These are phyloP conservation scores for Flammula alnicola DNA, from an alignment of 1,284 basidiomycete species.

Conservation along the genomic window DNA sequence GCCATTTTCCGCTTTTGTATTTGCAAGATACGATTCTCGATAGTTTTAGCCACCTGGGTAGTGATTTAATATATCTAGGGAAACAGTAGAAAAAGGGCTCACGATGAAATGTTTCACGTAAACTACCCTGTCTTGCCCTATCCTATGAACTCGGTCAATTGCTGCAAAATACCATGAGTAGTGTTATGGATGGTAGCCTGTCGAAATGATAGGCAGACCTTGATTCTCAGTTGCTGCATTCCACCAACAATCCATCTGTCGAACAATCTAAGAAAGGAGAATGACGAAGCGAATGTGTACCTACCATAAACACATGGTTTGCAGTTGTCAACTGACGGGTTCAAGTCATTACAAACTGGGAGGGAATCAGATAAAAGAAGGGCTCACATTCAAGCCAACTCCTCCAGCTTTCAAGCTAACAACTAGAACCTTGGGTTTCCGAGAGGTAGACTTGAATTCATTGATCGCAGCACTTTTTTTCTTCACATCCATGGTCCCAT, in stretches of 20 bases:
- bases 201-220: constrained; percentile 49
- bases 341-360: constrained; percentile 2
- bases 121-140: constrained; percentile 86
- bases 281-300: constrained; percentile 17
- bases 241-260: constrained; percentile 96
- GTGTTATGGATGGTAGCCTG: constrained; percentile 16
- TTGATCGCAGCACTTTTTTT: constrained; percentile 79
- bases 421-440: constrained; percentile 80
- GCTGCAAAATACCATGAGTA: constrained; percentile 44
- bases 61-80: neutral
- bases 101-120: constrained; percentile 93
- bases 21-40: constrained; percentile 82
- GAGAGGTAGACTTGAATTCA: constrained; percentile 71
- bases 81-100: constrained; percentile 33
- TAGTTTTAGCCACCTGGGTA: constrained; percentile 66
- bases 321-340: constrained; percentile 65
- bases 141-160: constrained; percentile 80
- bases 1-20: constrained; percentile 92
- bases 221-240: constrained; percentile 91
- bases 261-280: neutral
- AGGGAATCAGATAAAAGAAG: neutral
- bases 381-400: constrained; percentile 82
- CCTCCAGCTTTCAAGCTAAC: constrained; percentile 95
- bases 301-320: constrained; percentile 87
- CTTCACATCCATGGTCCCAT: constrained; percentile 91